Conservation (phyloP, 2,329 filamentous ascomycete species). For the Pyricularia sp. region DNA sequence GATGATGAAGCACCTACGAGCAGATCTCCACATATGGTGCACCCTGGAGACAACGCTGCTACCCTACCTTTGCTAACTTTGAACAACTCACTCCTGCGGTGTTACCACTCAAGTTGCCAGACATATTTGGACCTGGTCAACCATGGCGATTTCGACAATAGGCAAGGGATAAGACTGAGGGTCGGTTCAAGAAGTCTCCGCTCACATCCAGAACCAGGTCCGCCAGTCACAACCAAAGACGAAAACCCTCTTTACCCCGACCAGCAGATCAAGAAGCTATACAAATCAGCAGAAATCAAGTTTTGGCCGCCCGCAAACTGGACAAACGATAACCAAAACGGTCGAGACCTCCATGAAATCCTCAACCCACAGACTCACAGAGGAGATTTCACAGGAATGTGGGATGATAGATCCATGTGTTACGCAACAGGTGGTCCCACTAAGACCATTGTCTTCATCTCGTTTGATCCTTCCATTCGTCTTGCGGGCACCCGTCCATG, state of each 20-base stretch:
- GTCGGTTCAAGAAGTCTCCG: slow-evolving; percentile 29
- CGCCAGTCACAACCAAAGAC: background rate
- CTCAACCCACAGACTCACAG: slow-evolving; percentile 27
- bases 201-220: background rate
- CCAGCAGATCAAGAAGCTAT: slow-evolving; percentile 14
- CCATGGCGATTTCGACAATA: slow-evolving; percentile 23
- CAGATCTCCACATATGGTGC: slow-evolving; percentile 33
- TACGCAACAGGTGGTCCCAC: slow-evolving; percentile 27
- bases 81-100: slow-evolving; percentile 41
- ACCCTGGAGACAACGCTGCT: slow-evolving; percentile 35
- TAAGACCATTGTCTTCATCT: slow-evolving; percentile 28
- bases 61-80: slow-evolving; percentile 35
- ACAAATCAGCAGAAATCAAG: slow-evolving; percentile 13
- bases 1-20: slow-evolving; percentile 5
- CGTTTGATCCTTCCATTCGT: slow-evolving; percentile 30
- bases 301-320: slow-evolving; percentile 25
- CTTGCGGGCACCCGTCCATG: slow-evolving; percentile 18
- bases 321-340: slow-evolving; percentile 11
- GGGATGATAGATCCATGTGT: slow-evolving; percentile 37
- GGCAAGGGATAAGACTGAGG: slow-evolving; percentile 37
- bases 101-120: slow-evolving; percentile 42
- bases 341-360: slow-evolving; percentile 24
- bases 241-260: slow-evolving; percentile 13
- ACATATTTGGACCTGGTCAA: slow-evolving; percentile 53
- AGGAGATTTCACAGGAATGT: slow-evolving; percentile 28